A percentile compares a stretch with the other conserved stretches of the same genome.
These are phyloP conservation scores for Colletotrichum spinosum DNA, from an alignment of 2,329 filamentous ascomycete genomes.

Conservation along the genomic window DNA sequence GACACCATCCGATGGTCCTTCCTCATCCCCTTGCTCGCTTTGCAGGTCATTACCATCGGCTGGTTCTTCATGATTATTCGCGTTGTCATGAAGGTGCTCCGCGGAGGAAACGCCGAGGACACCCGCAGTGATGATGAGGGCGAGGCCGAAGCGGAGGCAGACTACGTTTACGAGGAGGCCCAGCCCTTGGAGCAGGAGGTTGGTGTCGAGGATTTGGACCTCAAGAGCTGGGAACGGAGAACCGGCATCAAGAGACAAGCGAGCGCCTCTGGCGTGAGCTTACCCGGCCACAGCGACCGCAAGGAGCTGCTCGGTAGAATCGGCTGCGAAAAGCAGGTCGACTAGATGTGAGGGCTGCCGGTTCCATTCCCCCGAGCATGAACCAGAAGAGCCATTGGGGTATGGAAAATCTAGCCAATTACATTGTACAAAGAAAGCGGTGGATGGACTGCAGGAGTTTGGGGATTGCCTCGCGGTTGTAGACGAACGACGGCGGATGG, in stretches of 20 bases:
- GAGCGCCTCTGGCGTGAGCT: conserved; percentile 70
- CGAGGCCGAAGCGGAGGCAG: conserved; percentile 73
- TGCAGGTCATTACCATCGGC: conserved; percentile 83
- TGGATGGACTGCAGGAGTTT: conserved; percentile 9
- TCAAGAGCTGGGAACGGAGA: conserved; percentile 72
- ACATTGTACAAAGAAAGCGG: conserved; percentile 17
- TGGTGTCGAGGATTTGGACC: conserved; percentile 76
- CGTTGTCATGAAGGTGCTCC: conserved; percentile 83
- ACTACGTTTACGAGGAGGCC: conserved; percentile 67
- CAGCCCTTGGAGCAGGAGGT: conserved; percentile 78
- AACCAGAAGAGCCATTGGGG: not conserved
- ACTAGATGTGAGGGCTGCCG: conserved; percentile 45
- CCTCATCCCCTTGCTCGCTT: conserved; percentile 77
- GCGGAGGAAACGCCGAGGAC: conserved; percentile 84
- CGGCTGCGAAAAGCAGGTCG: conserved; percentile 82
- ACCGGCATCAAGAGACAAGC: conserved; percentile 65
- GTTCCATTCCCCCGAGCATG: not conserved
- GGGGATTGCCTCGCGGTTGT: not conserved
- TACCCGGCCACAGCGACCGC: conserved; percentile 78
- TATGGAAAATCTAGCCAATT: not conserved
- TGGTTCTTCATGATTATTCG: conserved; percentile 93
- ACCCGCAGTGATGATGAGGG: conserved; percentile 87
- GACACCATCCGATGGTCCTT: conserved; percentile 80
- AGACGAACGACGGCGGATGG: not conserved
- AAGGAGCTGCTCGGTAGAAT: conserved; percentile 87